These are phyloP conservation scores for Sphaceloma murrayae DNA, from an alignment of 2,329 filamentous ascomycete species.

Conservation along the genomic window DNA sequence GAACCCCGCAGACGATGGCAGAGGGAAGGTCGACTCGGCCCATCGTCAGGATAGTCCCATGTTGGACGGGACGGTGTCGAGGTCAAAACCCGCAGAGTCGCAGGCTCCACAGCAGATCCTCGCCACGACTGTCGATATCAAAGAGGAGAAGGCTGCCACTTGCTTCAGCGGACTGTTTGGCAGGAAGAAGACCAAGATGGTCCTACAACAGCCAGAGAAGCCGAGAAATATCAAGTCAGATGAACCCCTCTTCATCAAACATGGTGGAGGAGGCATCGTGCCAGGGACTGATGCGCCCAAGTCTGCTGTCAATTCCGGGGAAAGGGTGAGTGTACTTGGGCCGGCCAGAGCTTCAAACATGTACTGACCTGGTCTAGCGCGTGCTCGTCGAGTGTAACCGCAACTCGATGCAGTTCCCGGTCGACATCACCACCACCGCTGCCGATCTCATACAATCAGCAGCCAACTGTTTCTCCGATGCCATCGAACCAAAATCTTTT, in stretches of 20 bases:
- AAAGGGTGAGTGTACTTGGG: constrained; percentile 49
- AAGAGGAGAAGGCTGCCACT: constrained; percentile 21
- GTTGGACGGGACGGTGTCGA: neutral
- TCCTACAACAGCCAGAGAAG: constrained; percentile 18
- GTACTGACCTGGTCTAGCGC: constrained; percentile 38
- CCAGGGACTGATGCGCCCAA: constrained; percentile 63
- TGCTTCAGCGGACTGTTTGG: constrained; percentile 31
- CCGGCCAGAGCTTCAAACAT: neutral
- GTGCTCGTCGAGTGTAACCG: constrained; percentile 66
- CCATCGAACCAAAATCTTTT: constrained; percentile 54
- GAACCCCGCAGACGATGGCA: neutral
- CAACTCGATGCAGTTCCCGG: constrained; percentile 58
- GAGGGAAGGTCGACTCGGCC: neutral
- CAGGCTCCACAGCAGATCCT: constrained; percentile 24
- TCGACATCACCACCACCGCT: constrained; percentile 65
- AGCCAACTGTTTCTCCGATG: constrained; percentile 51
- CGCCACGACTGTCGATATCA: constrained; percentile 25
- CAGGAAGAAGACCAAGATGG: constrained; percentile 24
- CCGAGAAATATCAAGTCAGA: constrained; percentile 16
- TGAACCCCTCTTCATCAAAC: constrained; percentile 30
- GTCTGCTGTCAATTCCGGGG: constrained; percentile 70
- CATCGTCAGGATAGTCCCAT: constrained; percentile 13
- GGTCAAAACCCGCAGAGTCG: constrained; percentile 1
- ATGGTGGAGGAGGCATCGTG: constrained; percentile 39
- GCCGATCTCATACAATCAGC: constrained; percentile 63